phyloP scores from a whole-genome alignment of 306 rosid genomes.

The Fragaria ananassa region DNA sequence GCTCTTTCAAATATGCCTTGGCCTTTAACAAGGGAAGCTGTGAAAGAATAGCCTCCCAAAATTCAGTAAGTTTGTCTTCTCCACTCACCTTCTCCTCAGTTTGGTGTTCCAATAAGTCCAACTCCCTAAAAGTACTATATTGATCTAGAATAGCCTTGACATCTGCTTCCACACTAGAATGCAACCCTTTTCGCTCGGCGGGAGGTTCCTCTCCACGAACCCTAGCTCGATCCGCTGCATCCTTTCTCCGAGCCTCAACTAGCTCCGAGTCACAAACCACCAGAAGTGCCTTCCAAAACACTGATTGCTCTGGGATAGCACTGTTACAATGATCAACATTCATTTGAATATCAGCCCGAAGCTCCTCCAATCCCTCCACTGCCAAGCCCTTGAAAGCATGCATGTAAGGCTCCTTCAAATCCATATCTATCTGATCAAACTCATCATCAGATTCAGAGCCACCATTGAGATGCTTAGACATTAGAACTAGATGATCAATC shows the following conservation, averaged over 20 bases:
- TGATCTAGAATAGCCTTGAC: constrained; percentile 56
- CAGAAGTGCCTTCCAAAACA: constrained; percentile 75
- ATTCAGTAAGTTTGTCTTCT: constrained; percentile 81
- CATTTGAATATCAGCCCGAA: constrained; percentile 93
- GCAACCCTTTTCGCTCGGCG: constrained; percentile 93
- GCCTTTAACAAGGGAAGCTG: constrained; percentile 85
- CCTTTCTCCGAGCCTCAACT: constrained; percentile 83
- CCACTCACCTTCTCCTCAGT: constrained; percentile 85
- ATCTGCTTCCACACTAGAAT: constrained; percentile 77
- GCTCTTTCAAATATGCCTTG: constrained; percentile 89
- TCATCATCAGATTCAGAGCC: constrained; percentile 35
- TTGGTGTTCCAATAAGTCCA: constrained; percentile 56
- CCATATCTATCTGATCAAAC: constrained; percentile 63
- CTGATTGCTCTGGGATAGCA: constrained; percentile 71
- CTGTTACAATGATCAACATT: constrained; percentile 82
- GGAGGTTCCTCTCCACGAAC: constrained; percentile 97
- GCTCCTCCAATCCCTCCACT: constrained; percentile 85
- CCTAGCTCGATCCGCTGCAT: constrained; percentile 87
- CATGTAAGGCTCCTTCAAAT: constrained; percentile 65
- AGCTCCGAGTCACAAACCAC: constrained; percentile 90
- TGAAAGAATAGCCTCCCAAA: constrained; percentile 84
- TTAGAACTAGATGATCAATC: constrained; percentile 50
- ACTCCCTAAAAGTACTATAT: constrained; percentile 53
- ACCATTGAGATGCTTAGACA: constrained; percentile 77
- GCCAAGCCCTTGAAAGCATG: constrained; percentile 90